Evolutionary conservation across 306 rosid species (phyloP).

Genomic region (Malus sieversii): DNA sequence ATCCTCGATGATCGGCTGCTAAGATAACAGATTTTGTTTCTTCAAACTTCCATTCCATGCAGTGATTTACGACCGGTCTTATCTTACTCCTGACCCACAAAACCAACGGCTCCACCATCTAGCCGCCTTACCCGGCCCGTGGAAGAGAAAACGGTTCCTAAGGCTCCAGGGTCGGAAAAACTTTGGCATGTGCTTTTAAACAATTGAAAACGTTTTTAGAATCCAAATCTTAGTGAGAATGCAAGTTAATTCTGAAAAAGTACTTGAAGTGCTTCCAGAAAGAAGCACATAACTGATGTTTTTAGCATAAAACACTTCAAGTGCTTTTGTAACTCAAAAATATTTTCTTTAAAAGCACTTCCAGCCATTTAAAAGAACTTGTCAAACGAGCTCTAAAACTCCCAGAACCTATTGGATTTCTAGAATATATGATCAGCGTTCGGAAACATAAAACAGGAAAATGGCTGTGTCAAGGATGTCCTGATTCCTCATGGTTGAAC

Average conservation of each 20-base stretch:
- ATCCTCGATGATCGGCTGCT: background rate
- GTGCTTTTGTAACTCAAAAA: too few species aligned
- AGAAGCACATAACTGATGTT: too few species aligned
- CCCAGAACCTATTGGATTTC: background rate
- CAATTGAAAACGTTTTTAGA: accelerated
- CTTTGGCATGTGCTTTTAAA: background rate
- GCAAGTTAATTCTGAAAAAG: too few species aligned
- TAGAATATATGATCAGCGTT: background rate
- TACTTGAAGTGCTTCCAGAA: too few species aligned
- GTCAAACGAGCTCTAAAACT: background rate
- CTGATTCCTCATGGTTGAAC: background rate
- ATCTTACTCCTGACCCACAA: background rate
- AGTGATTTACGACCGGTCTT: background rate
- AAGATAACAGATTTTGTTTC: background rate
- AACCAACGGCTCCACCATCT: background rate
- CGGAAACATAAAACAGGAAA: background rate
- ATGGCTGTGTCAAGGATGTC: background rate
- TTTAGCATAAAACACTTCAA: too few species aligned
- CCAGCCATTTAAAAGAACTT: too few species aligned
- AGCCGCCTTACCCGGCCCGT: background rate
- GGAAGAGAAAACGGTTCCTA: too few species aligned
- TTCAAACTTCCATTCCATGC: background rate
- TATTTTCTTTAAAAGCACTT: too few species aligned
- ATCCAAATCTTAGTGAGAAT: too few species aligned
- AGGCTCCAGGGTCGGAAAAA: background rate